phyloP scores from a whole-genome alignment of 306 rosid species.

The Cucumis hystrix region DNA sequence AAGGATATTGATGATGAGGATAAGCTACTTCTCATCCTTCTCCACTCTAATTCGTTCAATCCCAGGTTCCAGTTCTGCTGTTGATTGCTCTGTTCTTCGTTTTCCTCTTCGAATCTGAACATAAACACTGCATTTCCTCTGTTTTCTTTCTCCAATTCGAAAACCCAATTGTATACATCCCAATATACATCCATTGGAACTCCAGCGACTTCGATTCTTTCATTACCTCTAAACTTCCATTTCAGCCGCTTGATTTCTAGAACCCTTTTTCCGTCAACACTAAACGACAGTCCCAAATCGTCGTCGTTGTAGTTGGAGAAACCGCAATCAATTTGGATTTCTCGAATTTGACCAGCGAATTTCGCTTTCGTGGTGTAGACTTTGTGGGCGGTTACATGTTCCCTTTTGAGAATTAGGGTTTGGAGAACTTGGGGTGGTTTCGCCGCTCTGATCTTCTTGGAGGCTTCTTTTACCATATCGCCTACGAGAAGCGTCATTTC shows the following conservation, averaged over 20 bases:
- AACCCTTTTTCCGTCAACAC: slow-evolving; percentile 34
- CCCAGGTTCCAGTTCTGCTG: slow-evolving; percentile 48
- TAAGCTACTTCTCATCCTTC: slow-evolving; percentile 46
- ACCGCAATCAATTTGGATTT: slow-evolving; percentile 56
- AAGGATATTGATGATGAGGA: slow-evolving; percentile 67
- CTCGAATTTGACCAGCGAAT: slow-evolving; percentile 47
- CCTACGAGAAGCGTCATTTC: slow-evolving; percentile 58
- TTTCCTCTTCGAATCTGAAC: slow-evolving; percentile 4
- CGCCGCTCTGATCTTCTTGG: slow-evolving; percentile 33
- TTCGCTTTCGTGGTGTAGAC: slow-evolving; percentile 44
- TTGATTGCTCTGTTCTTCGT: background rate
- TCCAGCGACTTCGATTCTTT: slow-evolving; percentile 49
- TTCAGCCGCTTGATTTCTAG: slow-evolving; percentile 46
- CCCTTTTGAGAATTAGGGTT: slow-evolving; percentile 40
- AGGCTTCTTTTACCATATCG: slow-evolving; percentile 39
- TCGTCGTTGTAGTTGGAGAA: slow-evolving; percentile 14
- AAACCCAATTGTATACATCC: slow-evolving; percentile 39
- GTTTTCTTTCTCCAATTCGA: background rate
- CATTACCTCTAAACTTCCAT: slow-evolving; percentile 87
- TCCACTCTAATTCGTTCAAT: slow-evolving; percentile 37
- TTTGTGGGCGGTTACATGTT: slow-evolving; percentile 55
- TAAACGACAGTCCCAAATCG: slow-evolving; percentile 27
- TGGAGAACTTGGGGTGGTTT: slow-evolving; percentile 20
- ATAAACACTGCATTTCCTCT: slow-evolving; percentile 7
- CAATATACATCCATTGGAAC: slow-evolving; percentile 63